Percentiles rank a stretch among this genome's conserved stretches.
Evolutionary conservation across 164 flowering plant species (phyloP).

Genomic region (Umbellularia californica): DNA sequence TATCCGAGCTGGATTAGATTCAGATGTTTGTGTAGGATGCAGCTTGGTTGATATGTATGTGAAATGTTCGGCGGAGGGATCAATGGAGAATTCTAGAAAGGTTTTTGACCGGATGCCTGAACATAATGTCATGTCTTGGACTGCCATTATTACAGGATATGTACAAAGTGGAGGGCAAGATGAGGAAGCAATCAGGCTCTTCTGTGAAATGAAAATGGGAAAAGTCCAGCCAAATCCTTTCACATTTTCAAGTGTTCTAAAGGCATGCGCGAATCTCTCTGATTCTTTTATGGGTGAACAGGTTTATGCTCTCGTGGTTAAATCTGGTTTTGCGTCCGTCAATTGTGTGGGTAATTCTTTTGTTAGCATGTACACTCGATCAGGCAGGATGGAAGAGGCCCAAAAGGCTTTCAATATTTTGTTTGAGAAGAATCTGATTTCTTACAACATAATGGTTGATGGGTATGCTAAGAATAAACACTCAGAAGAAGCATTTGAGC

Average conservation of each 20-base stretch:
- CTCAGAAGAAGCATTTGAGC: slow-evolving; percentile 53
- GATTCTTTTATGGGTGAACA: slow-evolving; percentile 49
- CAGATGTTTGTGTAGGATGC: slow-evolving; percentile 71
- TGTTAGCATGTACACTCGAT: slow-evolving; percentile 64
- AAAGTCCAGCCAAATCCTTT: slow-evolving; percentile 60
- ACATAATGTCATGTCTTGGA: slow-evolving; percentile 91
- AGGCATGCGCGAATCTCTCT: slow-evolving; percentile 67
- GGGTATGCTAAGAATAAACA: slow-evolving; percentile 47
- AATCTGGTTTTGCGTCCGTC: slow-evolving; percentile 46
- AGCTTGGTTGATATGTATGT: slow-evolving; percentile 81
- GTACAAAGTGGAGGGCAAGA: slow-evolving; percentile 51
- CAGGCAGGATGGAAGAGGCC: slow-evolving; percentile 66
- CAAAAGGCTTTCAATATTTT: slow-evolving; percentile 64
- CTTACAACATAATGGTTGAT: slow-evolving; percentile 62
- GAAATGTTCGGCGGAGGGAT: slow-evolving; percentile 42
- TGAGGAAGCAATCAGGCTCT: slow-evolving; percentile 57
- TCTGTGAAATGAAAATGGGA: slow-evolving; percentile 45
- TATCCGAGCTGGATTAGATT: slow-evolving; percentile 40
- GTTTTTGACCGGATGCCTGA: slow-evolving; percentile 60
- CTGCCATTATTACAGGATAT: slow-evolving; percentile 71
- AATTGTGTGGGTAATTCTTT: slow-evolving; percentile 75
- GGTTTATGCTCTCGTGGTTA: slow-evolving; percentile 49
- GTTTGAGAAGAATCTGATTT: slow-evolving; percentile 69
- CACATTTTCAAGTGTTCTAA: slow-evolving; percentile 67
- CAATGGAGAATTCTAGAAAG: slow-evolving; percentile 46